phyloP scores from a whole-genome alignment of 2,329 filamentous ascomycete genomes.

The Albophoma yamanashiensis region DNA sequence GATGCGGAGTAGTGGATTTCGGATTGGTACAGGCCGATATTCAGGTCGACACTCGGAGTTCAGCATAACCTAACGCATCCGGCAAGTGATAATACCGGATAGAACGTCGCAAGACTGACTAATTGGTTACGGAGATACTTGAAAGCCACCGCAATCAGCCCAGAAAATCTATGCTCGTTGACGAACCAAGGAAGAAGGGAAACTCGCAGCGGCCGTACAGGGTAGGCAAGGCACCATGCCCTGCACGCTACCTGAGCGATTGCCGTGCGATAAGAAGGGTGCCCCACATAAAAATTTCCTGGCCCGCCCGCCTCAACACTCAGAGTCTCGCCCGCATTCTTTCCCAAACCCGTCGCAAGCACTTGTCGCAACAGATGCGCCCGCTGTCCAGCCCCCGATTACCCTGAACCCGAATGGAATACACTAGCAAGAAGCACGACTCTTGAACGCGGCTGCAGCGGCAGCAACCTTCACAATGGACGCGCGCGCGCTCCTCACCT shows the following conservation, averaged over 20 bases:
- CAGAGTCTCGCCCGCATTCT: background rate
- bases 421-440: background rate
- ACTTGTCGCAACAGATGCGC: background rate
- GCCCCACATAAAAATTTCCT: background rate
- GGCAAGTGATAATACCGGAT: background rate
- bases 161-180: too few relatives aligned
- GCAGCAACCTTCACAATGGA: constrained; percentile 48
- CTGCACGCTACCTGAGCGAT: too few relatives aligned
- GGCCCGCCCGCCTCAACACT: background rate
- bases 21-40: too few relatives aligned
- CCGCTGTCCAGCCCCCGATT: background rate
- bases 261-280: background rate
- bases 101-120: background rate
- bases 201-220: too few relatives aligned
- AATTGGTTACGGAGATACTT: background rate
- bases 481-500: constrained; percentile 68
- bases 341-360: background rate
- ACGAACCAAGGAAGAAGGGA: background rate
- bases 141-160: background rate
- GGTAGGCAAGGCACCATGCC: too few relatives aligned
- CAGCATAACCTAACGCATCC: background rate
- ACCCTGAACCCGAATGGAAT: background rate
- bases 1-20: too few relatives aligned
- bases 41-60: too few relatives aligned
- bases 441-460: background rate